Conservation (phyloP, 169 alveolate species). For the Fabrea salina region DNA sequence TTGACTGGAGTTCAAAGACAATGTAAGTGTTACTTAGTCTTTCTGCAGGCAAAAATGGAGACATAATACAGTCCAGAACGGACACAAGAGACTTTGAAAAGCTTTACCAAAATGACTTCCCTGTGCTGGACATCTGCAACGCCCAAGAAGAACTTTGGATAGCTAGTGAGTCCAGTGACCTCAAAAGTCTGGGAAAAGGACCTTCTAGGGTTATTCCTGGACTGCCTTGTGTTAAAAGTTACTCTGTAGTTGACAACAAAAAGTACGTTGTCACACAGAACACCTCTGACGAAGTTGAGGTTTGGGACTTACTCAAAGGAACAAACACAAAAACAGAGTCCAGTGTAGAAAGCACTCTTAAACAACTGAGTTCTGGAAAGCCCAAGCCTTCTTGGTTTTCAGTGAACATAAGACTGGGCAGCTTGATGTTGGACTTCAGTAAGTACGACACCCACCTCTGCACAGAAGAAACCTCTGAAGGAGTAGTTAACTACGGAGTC, state of each 20-base stretch:
- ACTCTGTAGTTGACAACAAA: slow-evolving; percentile 8
- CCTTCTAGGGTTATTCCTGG: not conserved
- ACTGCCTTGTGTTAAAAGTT: not conserved
- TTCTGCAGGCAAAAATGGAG: not conserved
- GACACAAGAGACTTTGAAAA: not conserved
- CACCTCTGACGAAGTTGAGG: not conserved
- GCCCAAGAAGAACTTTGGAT: not conserved
- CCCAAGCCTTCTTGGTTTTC: slow-evolving; percentile 3
- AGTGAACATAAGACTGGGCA: not conserved
- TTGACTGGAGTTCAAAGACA: not conserved
- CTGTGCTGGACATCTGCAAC: not conserved
- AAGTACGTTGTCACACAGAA: not conserved
- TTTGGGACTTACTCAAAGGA: not conserved
- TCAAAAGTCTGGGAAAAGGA: not conserved
- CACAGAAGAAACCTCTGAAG: not conserved
- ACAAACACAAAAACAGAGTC: not conserved
- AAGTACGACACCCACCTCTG: not conserved
- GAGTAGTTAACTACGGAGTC: not conserved
- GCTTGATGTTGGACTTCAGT: not conserved
- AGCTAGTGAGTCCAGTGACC: not conserved
- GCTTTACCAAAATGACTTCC: not conserved
- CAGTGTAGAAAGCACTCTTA: not conserved
- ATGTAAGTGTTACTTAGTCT: not conserved
- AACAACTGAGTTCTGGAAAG: not conserved
- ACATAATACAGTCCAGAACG: not conserved